A percentile compares a stretch with the other conserved stretches of the same genome.
Conservation (phyloP, 2,329 filamentous ascomycete species). For the Claviceps fusiformis region DNA sequence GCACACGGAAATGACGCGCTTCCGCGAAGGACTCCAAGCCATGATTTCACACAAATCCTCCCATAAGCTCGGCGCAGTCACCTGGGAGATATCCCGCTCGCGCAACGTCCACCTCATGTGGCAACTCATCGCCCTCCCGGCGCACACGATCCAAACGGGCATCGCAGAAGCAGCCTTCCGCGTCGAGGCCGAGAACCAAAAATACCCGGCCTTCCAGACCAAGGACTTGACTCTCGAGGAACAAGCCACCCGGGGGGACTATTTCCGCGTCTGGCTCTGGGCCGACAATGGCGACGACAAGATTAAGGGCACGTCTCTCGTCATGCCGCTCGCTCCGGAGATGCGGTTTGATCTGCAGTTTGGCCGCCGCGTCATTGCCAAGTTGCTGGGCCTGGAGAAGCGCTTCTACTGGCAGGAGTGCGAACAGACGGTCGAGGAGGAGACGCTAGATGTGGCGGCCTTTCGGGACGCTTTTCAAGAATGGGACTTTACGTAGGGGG, state of each 20-base stretch:
- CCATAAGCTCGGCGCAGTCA: conserved; percentile 63
- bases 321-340: conserved; percentile 58
- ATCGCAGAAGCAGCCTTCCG: conserved; percentile 81
- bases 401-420: conserved; percentile 80
- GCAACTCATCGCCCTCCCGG: conserved; percentile 75
- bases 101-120: conserved; percentile 81
- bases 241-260: conserved; percentile 43
- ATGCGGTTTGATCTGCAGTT: conserved; percentile 85
- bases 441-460: conserved; percentile 60
- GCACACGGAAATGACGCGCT: conserved; percentile 69
- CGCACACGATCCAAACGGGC: conserved; percentile 52
- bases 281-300: conserved; percentile 37
- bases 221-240: conserved; percentile 36
- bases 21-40: conserved; percentile 60
- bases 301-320: conserved; percentile 49
- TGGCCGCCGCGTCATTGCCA: conserved; percentile 74
- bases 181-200: conserved; percentile 67
- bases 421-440: conserved; percentile 61
- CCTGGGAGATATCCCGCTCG: conserved; percentile 79
- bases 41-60: conserved; percentile 52
- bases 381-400: conserved; percentile 66
- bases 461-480: conserved; percentile 73
- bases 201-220: conserved; percentile 37
- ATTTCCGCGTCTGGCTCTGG: conserved; percentile 77
- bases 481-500: conserved; percentile 64